A percentile compares a stretch with the other conserved stretches of the same genome.
Conservation (phyloP, 345 rosid species). For the Brassica juncea region DNA sequence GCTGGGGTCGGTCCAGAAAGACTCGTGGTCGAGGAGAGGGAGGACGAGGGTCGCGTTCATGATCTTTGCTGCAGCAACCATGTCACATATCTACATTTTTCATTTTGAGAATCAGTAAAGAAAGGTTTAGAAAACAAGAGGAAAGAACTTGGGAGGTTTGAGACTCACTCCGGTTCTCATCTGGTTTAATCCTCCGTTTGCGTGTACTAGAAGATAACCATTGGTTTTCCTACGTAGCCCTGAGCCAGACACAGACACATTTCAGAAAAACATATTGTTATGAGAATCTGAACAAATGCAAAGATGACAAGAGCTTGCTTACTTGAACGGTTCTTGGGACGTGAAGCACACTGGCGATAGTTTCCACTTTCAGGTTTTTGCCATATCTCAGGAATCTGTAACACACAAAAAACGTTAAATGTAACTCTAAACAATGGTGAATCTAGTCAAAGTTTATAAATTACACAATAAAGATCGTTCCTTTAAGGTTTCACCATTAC, state of each 20-base stretch:
- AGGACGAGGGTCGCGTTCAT: background rate
- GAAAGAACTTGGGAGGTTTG: background rate
- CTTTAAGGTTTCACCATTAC: background rate
- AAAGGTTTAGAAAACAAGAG: background rate
- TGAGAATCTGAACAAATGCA: background rate
- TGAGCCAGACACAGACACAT: background rate
- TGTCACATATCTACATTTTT: background rate
- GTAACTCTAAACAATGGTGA: background rate
- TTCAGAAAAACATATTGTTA: background rate
- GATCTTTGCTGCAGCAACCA: background rate
- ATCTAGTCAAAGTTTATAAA: background rate
- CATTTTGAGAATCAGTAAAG: background rate
- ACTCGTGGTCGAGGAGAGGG: background rate
- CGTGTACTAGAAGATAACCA: background rate
- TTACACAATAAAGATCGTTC: conserved; percentile 7
- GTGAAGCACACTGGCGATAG: background rate
- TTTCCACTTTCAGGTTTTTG: background rate
- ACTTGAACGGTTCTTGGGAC: background rate
- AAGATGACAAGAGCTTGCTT: conserved; percentile 37
- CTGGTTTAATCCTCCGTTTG: background rate
- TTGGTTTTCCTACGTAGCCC: background rate
- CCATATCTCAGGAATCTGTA: background rate
- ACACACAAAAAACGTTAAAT: background rate
- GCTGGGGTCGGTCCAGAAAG: background rate
- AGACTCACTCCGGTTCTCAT: background rate